These are phyloP conservation scores for Neofusicoccum parvum DNA, from an alignment of 2,329 filamentous ascomycete genomes.

Conservation along the genomic window DNA sequence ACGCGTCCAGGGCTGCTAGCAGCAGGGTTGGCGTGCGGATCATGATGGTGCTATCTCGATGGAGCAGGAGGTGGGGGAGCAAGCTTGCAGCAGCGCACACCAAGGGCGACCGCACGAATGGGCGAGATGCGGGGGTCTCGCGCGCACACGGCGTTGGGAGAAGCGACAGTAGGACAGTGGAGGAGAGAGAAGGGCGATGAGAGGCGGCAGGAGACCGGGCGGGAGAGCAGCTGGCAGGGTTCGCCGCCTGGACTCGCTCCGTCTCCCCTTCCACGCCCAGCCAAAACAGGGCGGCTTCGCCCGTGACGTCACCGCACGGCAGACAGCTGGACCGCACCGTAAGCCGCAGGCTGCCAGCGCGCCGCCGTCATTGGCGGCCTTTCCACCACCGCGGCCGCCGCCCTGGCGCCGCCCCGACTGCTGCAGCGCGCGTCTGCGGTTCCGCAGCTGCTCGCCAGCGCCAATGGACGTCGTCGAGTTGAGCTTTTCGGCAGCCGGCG, in stretches of 20 bases:
- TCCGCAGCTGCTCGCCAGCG: neutral
- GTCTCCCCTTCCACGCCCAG: neutral
- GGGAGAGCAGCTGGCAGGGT: neutral
- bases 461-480: neutral
- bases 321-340: neutral
- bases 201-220: neutral
- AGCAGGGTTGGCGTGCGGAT: conserved; percentile 20
- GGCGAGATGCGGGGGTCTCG: neutral
- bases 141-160: neutral
- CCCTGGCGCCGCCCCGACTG: neutral
- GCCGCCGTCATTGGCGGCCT: neutral
- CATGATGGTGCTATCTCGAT: conserved; percentile 20
- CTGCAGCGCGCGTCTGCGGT: neutral
- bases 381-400: neutral
- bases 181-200: neutral
- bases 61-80: conserved; percentile 12
- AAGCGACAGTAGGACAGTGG: neutral
- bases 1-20: conserved; percentile 18
- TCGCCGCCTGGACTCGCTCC: too few species aligned
- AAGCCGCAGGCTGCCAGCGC: too few species aligned
- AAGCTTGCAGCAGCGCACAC: neutral
- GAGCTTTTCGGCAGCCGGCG: neutral
- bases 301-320: neutral
- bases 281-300: conserved; percentile 1
- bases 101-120: neutral